Conservation (phyloP, 225 moss, liverwort and hornwort species). For the Antitrichia curtipendula region DNA sequence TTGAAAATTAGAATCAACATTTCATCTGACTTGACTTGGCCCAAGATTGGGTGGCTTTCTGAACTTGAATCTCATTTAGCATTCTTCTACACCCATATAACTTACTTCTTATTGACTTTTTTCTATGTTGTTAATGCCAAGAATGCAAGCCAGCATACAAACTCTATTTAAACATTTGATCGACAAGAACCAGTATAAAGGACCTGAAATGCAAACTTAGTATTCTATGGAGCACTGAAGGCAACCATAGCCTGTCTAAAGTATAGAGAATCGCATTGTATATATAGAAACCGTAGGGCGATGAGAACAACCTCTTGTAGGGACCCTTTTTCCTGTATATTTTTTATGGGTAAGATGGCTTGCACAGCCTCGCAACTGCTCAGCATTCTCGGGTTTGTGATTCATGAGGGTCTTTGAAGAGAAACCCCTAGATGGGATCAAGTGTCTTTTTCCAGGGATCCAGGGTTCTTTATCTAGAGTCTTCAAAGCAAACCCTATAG, state of each 20-base stretch:
- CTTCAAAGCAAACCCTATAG: background rate
- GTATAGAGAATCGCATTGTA: background rate
- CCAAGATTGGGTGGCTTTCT: background rate
- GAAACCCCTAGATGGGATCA: background rate
- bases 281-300: background rate
- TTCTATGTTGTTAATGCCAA: background rate
- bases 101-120: background rate
- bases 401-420: background rate
- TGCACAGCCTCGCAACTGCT: background rate
- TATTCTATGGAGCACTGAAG: background rate
- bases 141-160: background rate
- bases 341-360: background rate
- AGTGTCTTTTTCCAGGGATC: background rate
- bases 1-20: background rate
- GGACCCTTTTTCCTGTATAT: too few species aligned
- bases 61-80: background rate
- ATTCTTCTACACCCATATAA: background rate
- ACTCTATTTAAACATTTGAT: background rate
- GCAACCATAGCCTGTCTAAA: background rate
- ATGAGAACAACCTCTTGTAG: background rate
- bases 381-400: background rate
- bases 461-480: background rate
- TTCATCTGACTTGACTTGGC: background rate
- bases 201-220: too few species aligned
- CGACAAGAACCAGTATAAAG: background rate